phyloP scores from a whole-genome alignment of 768 basidiomycete species.

The Suillus subalutaceus region DNA sequence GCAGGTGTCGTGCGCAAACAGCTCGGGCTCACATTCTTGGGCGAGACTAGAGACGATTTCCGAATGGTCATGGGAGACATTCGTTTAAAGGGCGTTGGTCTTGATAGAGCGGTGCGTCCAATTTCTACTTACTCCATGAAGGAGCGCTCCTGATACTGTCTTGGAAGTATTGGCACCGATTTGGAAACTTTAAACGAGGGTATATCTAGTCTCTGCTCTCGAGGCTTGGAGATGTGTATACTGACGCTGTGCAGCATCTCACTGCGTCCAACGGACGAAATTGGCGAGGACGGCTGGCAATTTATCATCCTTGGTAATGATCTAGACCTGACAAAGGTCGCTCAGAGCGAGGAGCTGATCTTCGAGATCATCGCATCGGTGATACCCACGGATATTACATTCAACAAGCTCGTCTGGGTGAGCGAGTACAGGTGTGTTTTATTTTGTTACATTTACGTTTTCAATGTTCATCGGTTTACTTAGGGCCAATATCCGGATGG shows the following conservation, averaged over 20 bases:
- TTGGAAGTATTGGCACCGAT: constrained; percentile 34
- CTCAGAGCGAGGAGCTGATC: constrained; percentile 28
- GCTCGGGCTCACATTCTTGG: constrained; percentile 21
- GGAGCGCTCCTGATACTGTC: neutral
- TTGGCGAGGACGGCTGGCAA: constrained; percentile 27
- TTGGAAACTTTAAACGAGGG: constrained; percentile 35
- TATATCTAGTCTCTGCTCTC: neutral
- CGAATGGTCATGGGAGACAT: constrained; percentile 38
- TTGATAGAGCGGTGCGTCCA: constrained; percentile 39
- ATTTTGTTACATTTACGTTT: neutral
- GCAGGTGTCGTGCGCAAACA: constrained; percentile 14
- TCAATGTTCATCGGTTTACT: neutral
- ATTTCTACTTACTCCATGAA: neutral
- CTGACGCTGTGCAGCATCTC: constrained; percentile 7
- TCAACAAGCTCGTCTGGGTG: constrained; percentile 28
- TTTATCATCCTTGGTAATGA: constrained; percentile 11
- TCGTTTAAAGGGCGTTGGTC: constrained; percentile 37
- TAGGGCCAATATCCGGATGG: neutral
- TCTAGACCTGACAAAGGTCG: constrained; percentile 19
- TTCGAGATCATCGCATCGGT: constrained; percentile 28
- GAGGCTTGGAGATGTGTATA: neutral
- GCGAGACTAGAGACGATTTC: constrained; percentile 33
- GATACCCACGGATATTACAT: constrained; percentile 24
- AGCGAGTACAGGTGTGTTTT: constrained; percentile 32
- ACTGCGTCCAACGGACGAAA: constrained; percentile 22